Base-by-base conservation (phyloP, 2,329 filamentous ascomycete genomes). In the Monilinia fructicola region DNA sequence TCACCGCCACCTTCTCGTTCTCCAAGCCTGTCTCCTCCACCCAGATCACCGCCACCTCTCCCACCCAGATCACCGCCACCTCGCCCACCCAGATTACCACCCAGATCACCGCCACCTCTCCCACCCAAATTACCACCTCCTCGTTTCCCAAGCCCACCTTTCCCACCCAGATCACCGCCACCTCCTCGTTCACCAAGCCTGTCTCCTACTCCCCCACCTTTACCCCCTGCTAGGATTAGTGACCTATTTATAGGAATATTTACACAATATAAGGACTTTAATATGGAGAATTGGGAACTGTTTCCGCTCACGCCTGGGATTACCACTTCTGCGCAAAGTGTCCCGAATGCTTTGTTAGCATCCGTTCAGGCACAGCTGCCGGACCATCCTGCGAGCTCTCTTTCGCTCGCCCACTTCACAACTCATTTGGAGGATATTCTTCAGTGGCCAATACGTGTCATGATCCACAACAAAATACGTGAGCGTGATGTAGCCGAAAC, bases 401-500 rank as follows among this genome's bases (percentile, higher is more conserved):
- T 50, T 26, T 0, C 10, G 2, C 0, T 3, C 31, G n/a, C 10
- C 7, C 14, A 11, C 4, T 40, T 50, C 4, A 1, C 14, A 3
- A 0, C 0, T 21, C 21, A 18, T 18, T 38, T 50, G 11, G 3
- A n/a, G n/a, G n/a, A n/a, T n/a, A n/a, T n/a, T n/a, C n/a, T n/a
- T n/a, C n/a, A n/a, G n/a, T n/a, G n/a, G n/a, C n/a, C n/a, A n/a
- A n/a, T n/a, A n/a, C n/a, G n/a, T n/a, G n/a, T n/a, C n/a, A n/a
- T n/a, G n/a, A n/a, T n/a, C n/a, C n/a, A n/a, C n/a, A n/a, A n/a
- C n/a, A n/a, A n/a, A 26, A 26, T 61, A 5, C 16, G 38, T 40
- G 58, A 61, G 31, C 58, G 58, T 7, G 28, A 61, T 9, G 58
- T 61, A 1, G 58, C 58, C 38, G 58, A 61, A 40, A 4, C 4